A percentile compares a stretch with the other conserved stretches of the same genome.
phyloP scores from a whole-genome alignment of 805 yeast species.

The Torulaspora microellipsoides region DNA sequence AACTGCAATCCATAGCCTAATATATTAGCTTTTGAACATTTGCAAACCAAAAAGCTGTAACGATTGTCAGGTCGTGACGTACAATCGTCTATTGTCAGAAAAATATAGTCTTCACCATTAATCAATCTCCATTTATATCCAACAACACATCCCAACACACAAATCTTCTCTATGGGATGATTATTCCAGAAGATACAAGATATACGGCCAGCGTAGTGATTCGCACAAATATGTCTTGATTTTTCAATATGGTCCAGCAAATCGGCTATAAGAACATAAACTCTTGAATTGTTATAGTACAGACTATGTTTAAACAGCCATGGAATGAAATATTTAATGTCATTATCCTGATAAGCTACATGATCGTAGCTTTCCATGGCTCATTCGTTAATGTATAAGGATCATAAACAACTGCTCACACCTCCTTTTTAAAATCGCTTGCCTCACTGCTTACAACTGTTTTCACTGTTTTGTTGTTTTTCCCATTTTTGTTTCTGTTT shows the following conservation, averaged over 20 bases:
- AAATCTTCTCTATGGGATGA: constrained; percentile 40
- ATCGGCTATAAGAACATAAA: constrained; percentile 11
- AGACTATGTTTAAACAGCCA: constrained; percentile 35
- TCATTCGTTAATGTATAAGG: neutral
- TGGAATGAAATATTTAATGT: constrained; percentile 34
- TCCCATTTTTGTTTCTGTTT: neutral
- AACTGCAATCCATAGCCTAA: constrained; percentile 19
- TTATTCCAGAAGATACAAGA: constrained; percentile 36
- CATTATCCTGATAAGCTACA: constrained; percentile 21
- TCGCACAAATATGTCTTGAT: constrained; percentile 6
- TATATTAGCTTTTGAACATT: constrained; percentile 22
- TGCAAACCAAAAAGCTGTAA: constrained; percentile 23
- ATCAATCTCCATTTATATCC: constrained; percentile 24
- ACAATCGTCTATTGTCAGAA: constrained; percentile 25
- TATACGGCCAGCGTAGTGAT: constrained; percentile 8
- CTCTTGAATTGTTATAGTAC: constrained; percentile 1
- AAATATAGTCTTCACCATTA: constrained; percentile 16
- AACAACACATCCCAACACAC: constrained; percentile 37
- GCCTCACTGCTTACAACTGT: neutral
- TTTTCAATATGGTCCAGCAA: constrained; percentile 4
- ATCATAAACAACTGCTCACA: too few relatives aligned
- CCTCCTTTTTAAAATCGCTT: too few relatives aligned
- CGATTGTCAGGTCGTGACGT: constrained; percentile 11
- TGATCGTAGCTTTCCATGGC: constrained; percentile 17
- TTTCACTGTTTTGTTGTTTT: neutral